These are phyloP conservation scores for Pulveroboletus sp. DNA, from an alignment of 768 basidiomycete species.

Conservation along the genomic window DNA sequence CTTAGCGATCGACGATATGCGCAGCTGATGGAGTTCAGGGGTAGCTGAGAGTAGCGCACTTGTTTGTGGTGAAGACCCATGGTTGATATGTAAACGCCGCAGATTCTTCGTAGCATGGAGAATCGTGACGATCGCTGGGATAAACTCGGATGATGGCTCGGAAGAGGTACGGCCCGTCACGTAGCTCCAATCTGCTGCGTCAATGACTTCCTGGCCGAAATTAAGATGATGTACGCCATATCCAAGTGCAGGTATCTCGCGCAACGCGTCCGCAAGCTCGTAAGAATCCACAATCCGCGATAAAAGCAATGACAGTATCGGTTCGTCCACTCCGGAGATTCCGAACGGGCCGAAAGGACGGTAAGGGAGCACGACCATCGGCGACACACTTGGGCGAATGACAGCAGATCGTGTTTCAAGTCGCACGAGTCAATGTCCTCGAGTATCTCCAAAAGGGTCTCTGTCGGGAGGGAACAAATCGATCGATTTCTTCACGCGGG, in stretches of 20 bases:
- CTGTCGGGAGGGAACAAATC: background rate
- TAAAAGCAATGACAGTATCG: too few relatives aligned
- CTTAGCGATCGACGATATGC: too few relatives aligned
- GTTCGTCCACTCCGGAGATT: background rate
- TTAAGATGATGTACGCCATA: background rate
- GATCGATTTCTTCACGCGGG: background rate
- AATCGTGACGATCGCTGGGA: too few relatives aligned
- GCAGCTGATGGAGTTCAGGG: too few relatives aligned
- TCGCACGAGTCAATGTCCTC: background rate
- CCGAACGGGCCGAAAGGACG: background rate
- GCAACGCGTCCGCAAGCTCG: background rate
- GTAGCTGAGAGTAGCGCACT: too few relatives aligned
- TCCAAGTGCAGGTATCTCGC: background rate
- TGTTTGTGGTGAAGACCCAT: too few relatives aligned
- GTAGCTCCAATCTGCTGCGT: too few relatives aligned
- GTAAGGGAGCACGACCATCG: constrained; percentile 4
- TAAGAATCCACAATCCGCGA: background rate
- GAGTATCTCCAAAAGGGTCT: constrained; percentile 3
- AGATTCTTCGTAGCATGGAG: too few relatives aligned
- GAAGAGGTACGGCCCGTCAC: background rate
- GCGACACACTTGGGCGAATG: constrained; percentile 7
- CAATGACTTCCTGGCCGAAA: background rate
- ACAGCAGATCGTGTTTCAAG: constrained; percentile 5
- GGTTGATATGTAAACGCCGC: too few relatives aligned
- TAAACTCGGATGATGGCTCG: too few relatives aligned